A percentile compares a stretch with the other conserved stretches of the same genome.
These are phyloP conservation scores for Kokia cookei DNA, from an alignment of 441 rosid species.

Conservation along the genomic window DNA sequence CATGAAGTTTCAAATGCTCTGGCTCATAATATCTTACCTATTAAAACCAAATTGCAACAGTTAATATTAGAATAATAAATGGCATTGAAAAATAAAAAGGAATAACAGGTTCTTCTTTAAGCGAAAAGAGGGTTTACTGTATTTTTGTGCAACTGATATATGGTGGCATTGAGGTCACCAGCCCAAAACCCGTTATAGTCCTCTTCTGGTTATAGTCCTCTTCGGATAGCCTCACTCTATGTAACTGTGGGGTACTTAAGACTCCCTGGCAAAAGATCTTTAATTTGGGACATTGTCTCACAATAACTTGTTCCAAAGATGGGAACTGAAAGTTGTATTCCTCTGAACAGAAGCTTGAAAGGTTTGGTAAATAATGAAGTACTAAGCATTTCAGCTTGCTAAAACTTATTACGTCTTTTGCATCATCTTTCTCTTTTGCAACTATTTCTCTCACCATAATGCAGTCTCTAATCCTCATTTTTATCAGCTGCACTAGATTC, in stretches of 20 bases:
- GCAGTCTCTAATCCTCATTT: slow-evolving; percentile 13
- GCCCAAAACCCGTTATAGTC: slow-evolving; percentile 8
- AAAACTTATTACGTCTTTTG: slow-evolving; percentile 11
- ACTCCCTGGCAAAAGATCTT: slow-evolving; percentile 7
- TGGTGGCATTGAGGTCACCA: slow-evolving; percentile 14
- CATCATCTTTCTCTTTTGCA: not conserved
- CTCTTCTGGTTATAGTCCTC: not conserved
- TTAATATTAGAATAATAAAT: not conserved
- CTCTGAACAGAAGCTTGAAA: slow-evolving; percentile 19
- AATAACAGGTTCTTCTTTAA: not conserved
- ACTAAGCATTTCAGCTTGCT: not conserved
- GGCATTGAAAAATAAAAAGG: not conserved
- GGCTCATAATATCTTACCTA: not conserved
- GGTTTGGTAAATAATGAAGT: slow-evolving; percentile 15
- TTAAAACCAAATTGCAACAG: not conserved
- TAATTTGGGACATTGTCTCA: slow-evolving; percentile 20
- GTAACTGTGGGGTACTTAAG: slow-evolving; percentile 1
- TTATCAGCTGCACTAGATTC: slow-evolving; percentile 11
- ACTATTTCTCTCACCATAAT: slow-evolving; percentile 9
- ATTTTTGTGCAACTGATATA: not conserved
- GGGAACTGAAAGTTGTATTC: slow-evolving; percentile 18
- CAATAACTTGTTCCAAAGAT: slow-evolving; percentile 5
- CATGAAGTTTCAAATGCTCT: slow-evolving; percentile 2
- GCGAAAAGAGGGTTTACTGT: not conserved
- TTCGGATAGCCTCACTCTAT: not conserved